These are phyloP conservation scores for Phytophthora podocarpi DNA, from an alignment of 352 stramenopile species.

Conservation along the genomic window DNA sequence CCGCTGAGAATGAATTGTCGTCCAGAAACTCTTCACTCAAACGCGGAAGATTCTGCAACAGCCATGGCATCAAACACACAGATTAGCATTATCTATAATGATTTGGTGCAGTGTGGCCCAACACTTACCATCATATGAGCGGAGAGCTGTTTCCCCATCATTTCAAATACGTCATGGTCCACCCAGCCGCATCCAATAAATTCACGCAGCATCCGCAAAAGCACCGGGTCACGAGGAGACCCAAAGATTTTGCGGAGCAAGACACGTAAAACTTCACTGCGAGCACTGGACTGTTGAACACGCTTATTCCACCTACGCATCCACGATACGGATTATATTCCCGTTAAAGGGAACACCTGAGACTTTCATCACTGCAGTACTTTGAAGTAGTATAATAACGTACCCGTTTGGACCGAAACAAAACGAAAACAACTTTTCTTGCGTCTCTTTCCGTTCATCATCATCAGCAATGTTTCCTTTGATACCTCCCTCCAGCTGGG, in stretches of 20 bases:
- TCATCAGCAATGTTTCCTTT: not conserved
- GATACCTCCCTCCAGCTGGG: not conserved
- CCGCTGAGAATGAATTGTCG: conserved; percentile 40
- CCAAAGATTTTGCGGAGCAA: conserved; percentile 51
- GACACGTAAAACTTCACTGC: conserved; percentile 28
- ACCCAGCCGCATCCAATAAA: conserved; percentile 45
- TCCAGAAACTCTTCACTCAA: conserved; percentile 56
- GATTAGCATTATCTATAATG: conserved; percentile 2
- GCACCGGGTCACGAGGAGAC: conserved; percentile 43
- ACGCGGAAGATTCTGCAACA: conserved; percentile 37
- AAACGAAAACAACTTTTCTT: conserved; percentile 36
- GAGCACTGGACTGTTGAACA: conserved; percentile 7
- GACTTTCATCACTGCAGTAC: not conserved
- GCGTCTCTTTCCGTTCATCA: conserved; percentile 11
- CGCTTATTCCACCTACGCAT: conserved; percentile 39
- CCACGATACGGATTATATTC: not conserved
- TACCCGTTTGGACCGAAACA: conserved; percentile 43
- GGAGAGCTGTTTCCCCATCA: conserved; percentile 27
- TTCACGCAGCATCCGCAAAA: conserved; percentile 52
- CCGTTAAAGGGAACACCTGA: not conserved
- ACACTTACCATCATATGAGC: conserved; percentile 45
- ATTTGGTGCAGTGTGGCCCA: not conserved
- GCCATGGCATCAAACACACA: not conserved
- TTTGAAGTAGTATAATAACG: not conserved
- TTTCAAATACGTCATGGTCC: conserved; percentile 20